Evolutionary conservation across 805 yeast species (phyloP).

Genomic region (Kazachstania bromeliacearum): DNA sequence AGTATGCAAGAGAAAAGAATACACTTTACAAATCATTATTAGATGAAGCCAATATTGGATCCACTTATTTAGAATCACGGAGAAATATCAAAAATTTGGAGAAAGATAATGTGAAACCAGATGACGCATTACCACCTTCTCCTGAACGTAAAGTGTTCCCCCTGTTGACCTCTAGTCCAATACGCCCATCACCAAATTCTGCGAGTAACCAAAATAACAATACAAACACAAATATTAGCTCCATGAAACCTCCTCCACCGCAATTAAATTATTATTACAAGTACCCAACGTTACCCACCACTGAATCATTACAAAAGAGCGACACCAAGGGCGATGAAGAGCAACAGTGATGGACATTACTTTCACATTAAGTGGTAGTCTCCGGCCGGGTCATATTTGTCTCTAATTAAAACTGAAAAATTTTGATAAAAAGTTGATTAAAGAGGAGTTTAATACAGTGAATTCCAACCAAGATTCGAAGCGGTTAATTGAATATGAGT

Average conservation of each 20-base stretch:
- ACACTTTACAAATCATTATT: constrained; percentile 21
- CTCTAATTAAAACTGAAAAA: not conserved
- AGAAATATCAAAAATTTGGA: constrained; percentile 27
- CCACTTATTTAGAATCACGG: constrained; percentile 26
- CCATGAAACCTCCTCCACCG: constrained; percentile 3
- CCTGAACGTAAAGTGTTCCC: constrained; percentile 18
- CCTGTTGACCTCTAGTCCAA: constrained; percentile 28
- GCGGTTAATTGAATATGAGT: too few species aligned
- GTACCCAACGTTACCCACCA: constrained; percentile 27
- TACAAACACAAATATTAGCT: not conserved
- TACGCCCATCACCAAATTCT: constrained; percentile 5
- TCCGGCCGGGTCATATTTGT: not conserved
- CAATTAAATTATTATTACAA: constrained; percentile 17
- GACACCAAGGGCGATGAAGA: constrained; percentile 2
- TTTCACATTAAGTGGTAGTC: not conserved
- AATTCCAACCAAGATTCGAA: too few species aligned
- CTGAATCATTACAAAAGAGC: constrained; percentile 19
- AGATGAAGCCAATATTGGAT: constrained; percentile 28
- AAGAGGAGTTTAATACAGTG: too few species aligned
- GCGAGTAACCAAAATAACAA: not conserved
- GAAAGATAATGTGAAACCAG: constrained; percentile 24
- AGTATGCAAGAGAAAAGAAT: constrained; percentile 26
- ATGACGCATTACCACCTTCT: constrained; percentile 26
- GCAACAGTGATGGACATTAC: not conserved
- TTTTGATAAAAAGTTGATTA: too few species aligned